Base-by-base conservation (phyloP, 768 basidiomycete species). In the Auriculariales sp. region DNA sequence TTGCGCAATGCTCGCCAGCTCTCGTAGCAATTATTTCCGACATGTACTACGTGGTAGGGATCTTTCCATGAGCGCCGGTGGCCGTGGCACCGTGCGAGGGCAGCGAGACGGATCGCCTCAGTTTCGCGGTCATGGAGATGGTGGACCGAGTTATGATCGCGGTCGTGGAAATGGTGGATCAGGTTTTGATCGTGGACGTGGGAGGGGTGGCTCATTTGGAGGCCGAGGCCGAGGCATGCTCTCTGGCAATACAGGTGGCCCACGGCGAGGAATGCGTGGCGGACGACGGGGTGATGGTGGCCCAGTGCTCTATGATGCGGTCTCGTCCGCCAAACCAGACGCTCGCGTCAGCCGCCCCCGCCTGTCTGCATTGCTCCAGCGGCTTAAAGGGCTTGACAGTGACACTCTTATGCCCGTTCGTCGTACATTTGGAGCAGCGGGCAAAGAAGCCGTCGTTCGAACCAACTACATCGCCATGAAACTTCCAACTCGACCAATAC, bases 381-480 rank as follows among this genome's bases (percentile, higher is more conserved):
- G 63, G 1, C 71, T 70, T 60, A 65, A 64, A 42, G 57, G 69
- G 70, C 6, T 30, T 12, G 48, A 53, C 12, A 39, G 19, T 28
- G 64, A 27, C 59, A 25, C 58, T 53, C 14, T 61, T 64, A 27
- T 74, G 53, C 78, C 79, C 9, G 62, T 75, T 5, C 70, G 79
- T 17, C 77, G 78, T 1, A 76, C 75, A 1, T 83, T 64, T 53
- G 79, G 79, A 7, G 77, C 70, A 0, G 52, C 62, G 3, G 79
- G 79, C 24, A 66, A 48, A 7, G 54, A 67, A 0, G 69, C 77
- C 54, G 71, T 61, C 0, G 60, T 83, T 14, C 70, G 82, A 1
- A 69, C 80, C 19, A 83, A 83, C 57, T 81, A 81, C 62, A 81
- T 81, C 59, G 57, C 77, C 0, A 56, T 83, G 10, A 68, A 59